Percentiles rank a stretch among this genome's conserved stretches.
Evolutionary conservation across 2,329 filamentous ascomycete species (phyloP).

Genomic region (Alternaria sp.): DNA sequence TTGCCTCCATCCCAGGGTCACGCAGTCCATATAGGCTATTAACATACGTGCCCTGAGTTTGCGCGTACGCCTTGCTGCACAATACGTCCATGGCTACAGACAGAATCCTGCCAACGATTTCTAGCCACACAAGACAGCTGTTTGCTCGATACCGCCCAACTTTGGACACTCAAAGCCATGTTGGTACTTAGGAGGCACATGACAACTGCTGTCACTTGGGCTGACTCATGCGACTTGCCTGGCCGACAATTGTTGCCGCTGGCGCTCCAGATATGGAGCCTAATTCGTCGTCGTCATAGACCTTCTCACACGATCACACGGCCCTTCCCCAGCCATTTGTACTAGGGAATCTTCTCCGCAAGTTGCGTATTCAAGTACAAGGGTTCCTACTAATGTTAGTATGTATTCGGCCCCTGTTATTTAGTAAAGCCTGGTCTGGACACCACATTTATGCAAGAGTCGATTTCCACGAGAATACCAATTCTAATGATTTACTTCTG

Average conservation of each 20-base stretch:
- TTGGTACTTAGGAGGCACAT: constrained; percentile 7
- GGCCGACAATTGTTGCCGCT: constrained; percentile 25
- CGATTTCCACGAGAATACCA: not conserved
- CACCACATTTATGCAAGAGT: not conserved
- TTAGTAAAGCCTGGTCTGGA: not conserved
- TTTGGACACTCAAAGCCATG: not conserved
- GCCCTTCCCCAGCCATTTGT: constrained; percentile 5
- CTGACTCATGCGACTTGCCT: constrained; percentile 4
- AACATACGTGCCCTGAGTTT: not conserved
- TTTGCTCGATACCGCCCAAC: not conserved
- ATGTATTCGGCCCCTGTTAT: not conserved
- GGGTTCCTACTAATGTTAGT: not conserved
- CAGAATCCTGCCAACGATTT: not conserved
- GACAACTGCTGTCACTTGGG: constrained; percentile 3
- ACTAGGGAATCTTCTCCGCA: constrained; percentile 14
- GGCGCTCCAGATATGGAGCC: constrained; percentile 25
- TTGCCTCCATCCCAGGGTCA: constrained; percentile 15
- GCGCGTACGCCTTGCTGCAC: not conserved
- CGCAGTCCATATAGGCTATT: not conserved
- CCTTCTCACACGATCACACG: constrained; percentile 29
- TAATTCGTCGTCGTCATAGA: constrained; percentile 40
- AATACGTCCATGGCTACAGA: not conserved
- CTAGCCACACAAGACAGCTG: not conserved
- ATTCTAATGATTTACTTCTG: not conserved
- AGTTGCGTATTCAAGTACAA: not conserved